A percentile compares a stretch with the other conserved stretches of the same genome.
These are phyloP conservation scores for Volvariella volvacea DNA, from an alignment of 1,284 basidiomycete species.

Conservation along the genomic window DNA sequence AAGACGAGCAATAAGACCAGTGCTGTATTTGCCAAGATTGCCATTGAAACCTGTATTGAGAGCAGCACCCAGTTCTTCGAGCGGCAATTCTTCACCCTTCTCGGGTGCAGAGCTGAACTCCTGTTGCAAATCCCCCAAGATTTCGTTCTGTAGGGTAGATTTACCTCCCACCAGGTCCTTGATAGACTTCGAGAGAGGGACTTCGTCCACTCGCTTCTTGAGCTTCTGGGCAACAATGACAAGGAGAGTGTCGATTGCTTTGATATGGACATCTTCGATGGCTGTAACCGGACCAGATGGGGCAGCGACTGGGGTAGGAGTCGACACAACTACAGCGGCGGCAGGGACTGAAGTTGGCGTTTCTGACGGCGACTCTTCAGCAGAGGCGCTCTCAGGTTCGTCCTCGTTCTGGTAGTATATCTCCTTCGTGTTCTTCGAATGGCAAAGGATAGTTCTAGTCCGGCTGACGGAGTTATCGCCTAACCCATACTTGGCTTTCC, in stretches of 20 bases:
- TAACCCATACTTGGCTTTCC: slow-evolving; percentile 94
- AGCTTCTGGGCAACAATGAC: slow-evolving; percentile 95
- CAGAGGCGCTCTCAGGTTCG: slow-evolving; percentile 49
- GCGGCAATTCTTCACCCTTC: slow-evolving; percentile 94
- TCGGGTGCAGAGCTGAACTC: slow-evolving; percentile 92
- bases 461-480: slow-evolving; percentile 82
- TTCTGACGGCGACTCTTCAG: slow-evolving; percentile 30
- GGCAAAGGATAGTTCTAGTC: slow-evolving; percentile 82
- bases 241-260: slow-evolving; percentile 85
- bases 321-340: slow-evolving; percentile 35
- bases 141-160: slow-evolving; percentile 97
- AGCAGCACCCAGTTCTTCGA: slow-evolving; percentile 91
- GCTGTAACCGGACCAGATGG: slow-evolving; percentile 60
- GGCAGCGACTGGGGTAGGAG: slow-evolving; percentile 36
- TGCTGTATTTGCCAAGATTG: slow-evolving; percentile 88
- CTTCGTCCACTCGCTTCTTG: slow-evolving; percentile 89
- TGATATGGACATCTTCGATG: slow-evolving; percentile 87
- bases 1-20: slow-evolving; percentile 85
- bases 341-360: slow-evolving; percentile 26
- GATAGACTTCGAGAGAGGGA: slow-evolving; percentile 90
- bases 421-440: slow-evolving; percentile 93
- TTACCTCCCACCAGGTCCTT: slow-evolving; percentile 98
- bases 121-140: slow-evolving; percentile 87
- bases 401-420: slow-evolving; percentile 99
- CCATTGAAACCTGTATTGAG: slow-evolving; percentile 81